Conservation (phyloP, 768 basidiomycete species). For the Porphyrellus cyaneotinctus region DNA sequence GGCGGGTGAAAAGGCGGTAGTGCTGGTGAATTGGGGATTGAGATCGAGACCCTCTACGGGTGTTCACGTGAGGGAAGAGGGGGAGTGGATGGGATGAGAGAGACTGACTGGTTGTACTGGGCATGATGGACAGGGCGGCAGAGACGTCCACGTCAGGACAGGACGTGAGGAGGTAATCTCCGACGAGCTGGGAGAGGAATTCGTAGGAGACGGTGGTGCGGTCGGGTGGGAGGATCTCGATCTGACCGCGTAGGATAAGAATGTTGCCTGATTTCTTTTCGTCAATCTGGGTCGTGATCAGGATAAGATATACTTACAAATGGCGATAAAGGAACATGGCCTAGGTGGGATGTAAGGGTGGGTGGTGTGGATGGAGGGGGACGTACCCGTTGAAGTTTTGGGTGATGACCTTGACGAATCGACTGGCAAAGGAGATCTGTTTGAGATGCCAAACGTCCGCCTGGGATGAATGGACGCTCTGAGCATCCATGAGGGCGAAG, state of each 20-base stretch:
- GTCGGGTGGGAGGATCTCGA: slow-evolving; percentile 62
- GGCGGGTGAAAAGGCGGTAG: slow-evolving; percentile 62
- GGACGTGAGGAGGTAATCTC: slow-evolving; percentile 67
- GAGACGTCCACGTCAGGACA: slow-evolving; percentile 40
- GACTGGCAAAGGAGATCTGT: slow-evolving; percentile 45
- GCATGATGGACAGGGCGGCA: slow-evolving; percentile 35
- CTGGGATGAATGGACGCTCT: slow-evolving; percentile 23
- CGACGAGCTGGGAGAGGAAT: slow-evolving; percentile 77
- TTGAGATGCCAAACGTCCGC: slow-evolving; percentile 79
- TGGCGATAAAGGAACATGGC: slow-evolving; percentile 88
- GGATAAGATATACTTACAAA: slow-evolving; percentile 45
- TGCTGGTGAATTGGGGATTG: slow-evolving; percentile 75
- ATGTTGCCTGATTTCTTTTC: slow-evolving; percentile 62
- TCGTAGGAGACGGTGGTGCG: slow-evolving; percentile 79
- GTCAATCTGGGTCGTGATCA: background rate
- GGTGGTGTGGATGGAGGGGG: background rate
- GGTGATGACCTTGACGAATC: slow-evolving; percentile 60
- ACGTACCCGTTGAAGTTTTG: slow-evolving; percentile 83
- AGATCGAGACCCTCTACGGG: slow-evolving; percentile 81
- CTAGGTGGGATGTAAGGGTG: slow-evolving; percentile 35
- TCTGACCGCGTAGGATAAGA: slow-evolving; percentile 78
- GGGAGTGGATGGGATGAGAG: background rate
- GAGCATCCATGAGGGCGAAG: background rate
- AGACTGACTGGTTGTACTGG: slow-evolving; percentile 69
- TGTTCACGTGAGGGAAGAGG: background rate